Base-by-base conservation (phyloP, 352 stramenopile genomes). In the Plasmopara halstedii region DNA sequence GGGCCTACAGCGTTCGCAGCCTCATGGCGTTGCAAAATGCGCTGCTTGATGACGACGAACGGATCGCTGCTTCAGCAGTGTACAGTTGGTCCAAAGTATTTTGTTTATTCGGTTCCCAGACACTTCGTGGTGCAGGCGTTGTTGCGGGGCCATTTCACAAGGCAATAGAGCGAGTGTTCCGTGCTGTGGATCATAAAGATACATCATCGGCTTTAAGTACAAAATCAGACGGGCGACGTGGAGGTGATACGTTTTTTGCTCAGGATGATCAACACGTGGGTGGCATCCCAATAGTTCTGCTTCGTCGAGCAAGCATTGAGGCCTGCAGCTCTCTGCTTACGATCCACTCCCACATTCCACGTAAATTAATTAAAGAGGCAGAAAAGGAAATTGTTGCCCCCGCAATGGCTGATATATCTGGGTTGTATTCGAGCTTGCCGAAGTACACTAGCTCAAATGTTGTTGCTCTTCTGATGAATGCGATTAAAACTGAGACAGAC, bases 381-480 rank as follows among this genome's bases (percentile, higher is more conserved):
- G 82, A 94, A 27, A 76, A 70, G 27, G 58, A 73, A 15, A 73
- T 89, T 22, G 73, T 88, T 19, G 50, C 58, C n/a, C 32, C 67
- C 7, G 66, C 79, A 4, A 88, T 91, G 78, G 42, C 60, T 11
- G 73, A 69, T 8, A 74, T 88, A 36, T 58, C 69, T 37, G 77
- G 78, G 23, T 35, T 94, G 22, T 89, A 83, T 56, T 88, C 82
- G n/a, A 83, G 56, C 9, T 48, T 94, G 39, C 82, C 82, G 0
- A 90, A 89, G 45, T 83, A 89, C 39, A 87, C 77, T 11, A 90
- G 73, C 57, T 91, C 82, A 11, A 88, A 94, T 40, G 77, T 94
- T 23, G 78, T 94, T 11, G 79, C 73, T 17, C 49, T 94, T 7
- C 52, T 94, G 13, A 86, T 88, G 63, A 87, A 81, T 41, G 77